phyloP scores from a whole-genome alignment of 1,284 basidiomycete genomes.

The Vanrija pseudolonga region DNA sequence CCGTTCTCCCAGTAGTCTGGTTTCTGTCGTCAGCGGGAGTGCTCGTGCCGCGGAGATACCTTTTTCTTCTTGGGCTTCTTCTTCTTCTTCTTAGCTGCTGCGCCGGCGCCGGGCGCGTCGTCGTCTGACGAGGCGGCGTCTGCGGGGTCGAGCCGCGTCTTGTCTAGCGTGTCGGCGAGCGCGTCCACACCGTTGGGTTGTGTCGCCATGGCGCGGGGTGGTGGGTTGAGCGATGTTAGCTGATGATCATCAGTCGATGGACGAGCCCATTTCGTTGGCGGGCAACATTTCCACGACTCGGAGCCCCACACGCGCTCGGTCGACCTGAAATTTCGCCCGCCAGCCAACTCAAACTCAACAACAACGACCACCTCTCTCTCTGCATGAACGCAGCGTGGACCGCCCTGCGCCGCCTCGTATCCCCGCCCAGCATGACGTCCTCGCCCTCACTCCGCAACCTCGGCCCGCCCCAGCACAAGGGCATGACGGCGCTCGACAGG shows the following conservation, averaged over 20 bases:
- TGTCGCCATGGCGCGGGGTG: too few species aligned
- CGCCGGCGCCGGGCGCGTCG: background rate
- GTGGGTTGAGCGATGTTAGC: too few species aligned
- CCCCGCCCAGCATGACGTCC: too few species aligned
- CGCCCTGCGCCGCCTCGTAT: too few species aligned
- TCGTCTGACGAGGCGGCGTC: background rate
- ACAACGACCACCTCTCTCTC: too few species aligned
- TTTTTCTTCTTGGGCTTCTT: conserved; percentile 18
- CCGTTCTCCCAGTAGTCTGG: conserved; percentile 12
- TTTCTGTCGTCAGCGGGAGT: conserved; percentile 1
- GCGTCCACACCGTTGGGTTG: too few species aligned
- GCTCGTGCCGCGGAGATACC: conserved; percentile 1
- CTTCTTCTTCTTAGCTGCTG: conserved; percentile 18
- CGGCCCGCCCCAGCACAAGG: conserved; percentile 40
- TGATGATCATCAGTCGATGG: too few species aligned
- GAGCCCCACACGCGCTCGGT: background rate
- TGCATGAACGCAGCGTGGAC: too few species aligned
- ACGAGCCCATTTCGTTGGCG: too few species aligned
- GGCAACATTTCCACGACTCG: too few species aligned
- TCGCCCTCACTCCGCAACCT: conserved; percentile 1
- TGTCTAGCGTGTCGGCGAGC: too few species aligned
- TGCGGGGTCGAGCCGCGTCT: background rate
- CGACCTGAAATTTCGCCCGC: background rate
- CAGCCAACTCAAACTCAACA: background rate
- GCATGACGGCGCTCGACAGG: conserved; percentile 57